Evolutionary conservation across 257 asterid genomes (phyloP), one percentile per base, ranked within the genome.

Genomic region (Solanum lycopersicoides): DNA sequence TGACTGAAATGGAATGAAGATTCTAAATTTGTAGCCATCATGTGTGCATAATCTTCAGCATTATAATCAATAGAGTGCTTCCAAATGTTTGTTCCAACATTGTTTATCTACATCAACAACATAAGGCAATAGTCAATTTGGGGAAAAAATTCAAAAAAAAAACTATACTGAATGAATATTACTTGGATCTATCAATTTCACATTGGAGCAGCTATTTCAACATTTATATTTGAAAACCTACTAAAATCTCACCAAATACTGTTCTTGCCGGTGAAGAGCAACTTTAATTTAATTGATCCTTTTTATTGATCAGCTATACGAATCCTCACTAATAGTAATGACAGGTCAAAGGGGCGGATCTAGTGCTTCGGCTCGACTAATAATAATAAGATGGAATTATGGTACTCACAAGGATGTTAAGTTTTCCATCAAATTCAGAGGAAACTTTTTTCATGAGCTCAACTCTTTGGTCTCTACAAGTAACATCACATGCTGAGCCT

Each of bases 1-100:
- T 97, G 99, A 53, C 95, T 89, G 7, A 97, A 87, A 94, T 97
- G 95, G 92, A 93, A 97, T 23, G 98, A 89, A 53, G 99, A 94
- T 82, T 96, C 98, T 59, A 97, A 90, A 94, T 97, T 97, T 18
- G 99, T 96, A n/a, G 96, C 86, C 97, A 95, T 95, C 88, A 97
- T 88, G 53, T 9, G 77, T 4, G 96, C 86, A 85, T 95, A 97
- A 74, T 97, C 99, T 76, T 93, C 98, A 28, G 97, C 90, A n/a
- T 92, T 94, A 88, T 94, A 97, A 65, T 95, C 95, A 82, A 91
- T 89, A 35, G 99, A 93, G 42, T 93, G 94, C 90, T 97, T 97
- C 94, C 98, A 90, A 87, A 97, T 90, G 89, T 95, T 96, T 65
- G 98, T 96, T 88, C 99, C 99, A 9, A 93, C 98, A 91, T 97